phyloP scores from a whole-genome alignment of 1,284 basidiomycete genomes.

The Irpex sp. region DNA sequence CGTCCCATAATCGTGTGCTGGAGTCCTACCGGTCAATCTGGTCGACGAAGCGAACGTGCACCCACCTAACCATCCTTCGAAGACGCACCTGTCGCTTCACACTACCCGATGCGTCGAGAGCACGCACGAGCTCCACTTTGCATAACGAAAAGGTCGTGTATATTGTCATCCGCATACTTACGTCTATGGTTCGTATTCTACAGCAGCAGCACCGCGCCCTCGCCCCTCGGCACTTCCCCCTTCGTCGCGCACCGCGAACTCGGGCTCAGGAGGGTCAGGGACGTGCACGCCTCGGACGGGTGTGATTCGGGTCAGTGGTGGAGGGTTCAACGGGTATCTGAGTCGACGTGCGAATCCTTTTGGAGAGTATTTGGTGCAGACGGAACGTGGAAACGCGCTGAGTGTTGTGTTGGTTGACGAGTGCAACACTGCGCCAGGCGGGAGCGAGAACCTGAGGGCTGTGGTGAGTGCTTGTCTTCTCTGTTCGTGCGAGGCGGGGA shows the following conservation, averaged over 20 bases:
- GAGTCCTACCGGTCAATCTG: too few species aligned
- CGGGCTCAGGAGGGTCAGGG: background rate
- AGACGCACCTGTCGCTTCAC: background rate
- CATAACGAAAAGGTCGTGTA: too few species aligned
- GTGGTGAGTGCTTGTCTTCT: background rate
- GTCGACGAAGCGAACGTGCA: too few species aligned
- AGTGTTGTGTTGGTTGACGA: background rate
- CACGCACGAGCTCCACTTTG: background rate
- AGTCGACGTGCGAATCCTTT: background rate
- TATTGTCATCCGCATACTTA: background rate
- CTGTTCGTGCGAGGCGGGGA: conserved; percentile 19
- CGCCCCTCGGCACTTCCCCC: background rate
- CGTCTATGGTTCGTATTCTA: too few species aligned
- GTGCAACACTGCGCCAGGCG: background rate
- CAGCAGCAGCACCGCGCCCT: background rate
- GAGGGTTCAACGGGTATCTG: background rate
- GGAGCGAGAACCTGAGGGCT: background rate
- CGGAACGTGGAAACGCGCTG: background rate
- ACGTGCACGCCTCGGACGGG: background rate
- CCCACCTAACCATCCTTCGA: too few species aligned
- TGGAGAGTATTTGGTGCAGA: background rate
- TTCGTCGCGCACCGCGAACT: background rate
- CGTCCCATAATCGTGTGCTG: too few species aligned
- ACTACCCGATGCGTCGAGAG: background rate
- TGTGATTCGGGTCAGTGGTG: background rate